phyloP scores from a whole-genome alignment of 2,329 filamentous ascomycete genomes.

The Colletotrichum sp. region DNA sequence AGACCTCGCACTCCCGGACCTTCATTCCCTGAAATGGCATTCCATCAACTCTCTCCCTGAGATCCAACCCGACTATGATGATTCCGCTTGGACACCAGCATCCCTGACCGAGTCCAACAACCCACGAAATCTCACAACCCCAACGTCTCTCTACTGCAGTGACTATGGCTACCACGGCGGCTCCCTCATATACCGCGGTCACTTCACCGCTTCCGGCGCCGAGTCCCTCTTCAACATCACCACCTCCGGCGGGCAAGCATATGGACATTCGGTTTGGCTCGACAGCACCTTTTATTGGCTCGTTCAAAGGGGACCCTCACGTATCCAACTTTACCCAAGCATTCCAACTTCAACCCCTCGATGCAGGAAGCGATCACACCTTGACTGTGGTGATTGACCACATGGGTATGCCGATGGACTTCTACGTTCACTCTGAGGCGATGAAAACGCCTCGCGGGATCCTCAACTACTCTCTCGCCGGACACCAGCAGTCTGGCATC shows the following conservation, averaged over 20 bases:
- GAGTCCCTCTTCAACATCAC: slow-evolving; percentile 60
- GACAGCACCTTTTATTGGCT: slow-evolving; percentile 54
- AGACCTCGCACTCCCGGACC: slow-evolving; percentile 10
- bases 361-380: slow-evolving; percentile 57
- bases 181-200: slow-evolving; percentile 68
- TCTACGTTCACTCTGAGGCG: slow-evolving; percentile 55
- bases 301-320: neutral
- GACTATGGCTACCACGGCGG: slow-evolving; percentile 76
- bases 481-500: slow-evolving; percentile 50
- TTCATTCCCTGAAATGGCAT: slow-evolving; percentile 8
- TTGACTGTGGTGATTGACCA: slow-evolving; percentile 73
- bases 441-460: slow-evolving; percentile 66
- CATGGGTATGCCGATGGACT: slow-evolving; percentile 71
- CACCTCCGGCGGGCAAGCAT: slow-evolving; percentile 69
- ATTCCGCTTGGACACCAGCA: slow-evolving; percentile 51
- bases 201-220: slow-evolving; percentile 63
- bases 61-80: slow-evolving; percentile 24
- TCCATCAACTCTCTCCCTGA: slow-evolving; percentile 27
- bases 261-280: slow-evolving; percentile 68
- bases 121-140: slow-evolving; percentile 51
- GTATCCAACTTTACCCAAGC: slow-evolving; percentile 33
- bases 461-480: slow-evolving; percentile 57
- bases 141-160: slow-evolving; percentile 66
- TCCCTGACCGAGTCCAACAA: slow-evolving; percentile 29
- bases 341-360: slow-evolving; percentile 43